Percentiles rank a stretch among this genome's conserved stretches.
phyloP scores from a whole-genome alignment of 495 filamentous ascomycete genomes.

The Lasiosphaeria miniovina region DNA sequence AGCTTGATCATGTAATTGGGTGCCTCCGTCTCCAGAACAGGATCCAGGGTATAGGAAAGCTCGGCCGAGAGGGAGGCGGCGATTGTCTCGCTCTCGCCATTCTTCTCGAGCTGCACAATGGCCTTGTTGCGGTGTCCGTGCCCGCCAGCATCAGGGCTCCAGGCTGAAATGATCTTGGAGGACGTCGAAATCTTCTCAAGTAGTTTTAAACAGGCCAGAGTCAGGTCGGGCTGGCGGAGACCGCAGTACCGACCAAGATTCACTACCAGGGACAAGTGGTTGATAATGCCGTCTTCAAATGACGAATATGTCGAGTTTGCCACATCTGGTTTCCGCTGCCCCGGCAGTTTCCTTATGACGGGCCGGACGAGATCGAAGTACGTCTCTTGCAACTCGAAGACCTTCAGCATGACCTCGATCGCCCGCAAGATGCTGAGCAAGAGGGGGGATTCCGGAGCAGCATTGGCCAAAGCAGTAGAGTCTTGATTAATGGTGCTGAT shows the following conservation, averaged over 20 bases:
- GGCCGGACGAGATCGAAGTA: conserved; percentile 85
- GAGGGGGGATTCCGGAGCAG: conserved; percentile 68
- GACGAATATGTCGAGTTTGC: conserved; percentile 72
- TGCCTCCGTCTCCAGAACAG: conserved; percentile 58
- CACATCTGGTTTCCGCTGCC: conserved; percentile 42
- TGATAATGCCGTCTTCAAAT: conserved; percentile 89
- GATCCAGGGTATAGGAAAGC: conserved; percentile 60
- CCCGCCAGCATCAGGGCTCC: conserved; percentile 46
- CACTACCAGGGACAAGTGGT: conserved; percentile 69
- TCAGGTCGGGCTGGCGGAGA: conserved; percentile 71
- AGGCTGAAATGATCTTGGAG: conserved; percentile 61
- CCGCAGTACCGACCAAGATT: conserved; percentile 81
- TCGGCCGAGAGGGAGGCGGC: conserved; percentile 63
- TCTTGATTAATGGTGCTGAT: conserved; percentile 75
- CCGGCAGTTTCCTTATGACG: conserved; percentile 51
- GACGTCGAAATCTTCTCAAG: conserved; percentile 83
- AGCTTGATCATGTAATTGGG: conserved; percentile 72
- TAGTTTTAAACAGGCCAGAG: conserved; percentile 71
- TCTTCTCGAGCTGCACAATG: conserved; percentile 70
- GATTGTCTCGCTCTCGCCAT: conserved; percentile 66
- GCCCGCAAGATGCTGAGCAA: conserved; percentile 69
- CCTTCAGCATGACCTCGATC: conserved; percentile 74
- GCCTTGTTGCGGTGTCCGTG: conserved; percentile 69
- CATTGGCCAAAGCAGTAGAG: conserved; percentile 59
- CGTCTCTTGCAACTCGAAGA: conserved; percentile 83